Conservation (phyloP, 495 filamentous ascomycete species). For the Daldinia concentrica region DNA sequence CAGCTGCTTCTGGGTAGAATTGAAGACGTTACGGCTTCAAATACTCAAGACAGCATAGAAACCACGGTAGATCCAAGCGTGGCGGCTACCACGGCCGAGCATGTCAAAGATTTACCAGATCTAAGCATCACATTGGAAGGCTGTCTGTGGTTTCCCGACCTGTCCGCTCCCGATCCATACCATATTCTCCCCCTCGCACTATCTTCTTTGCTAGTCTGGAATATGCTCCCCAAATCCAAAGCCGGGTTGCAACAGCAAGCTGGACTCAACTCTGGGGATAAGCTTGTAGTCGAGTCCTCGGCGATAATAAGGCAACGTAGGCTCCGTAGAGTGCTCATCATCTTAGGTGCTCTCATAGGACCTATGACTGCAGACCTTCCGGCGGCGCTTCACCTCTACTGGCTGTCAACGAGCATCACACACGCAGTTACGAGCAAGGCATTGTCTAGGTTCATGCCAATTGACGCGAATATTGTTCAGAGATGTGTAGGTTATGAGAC, state of each 20-base stretch:
- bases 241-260: slow-evolving; percentile 23
- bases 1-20: slow-evolving; percentile 41
- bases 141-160: slow-evolving; percentile 81
- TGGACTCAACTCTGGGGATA: slow-evolving; percentile 15
- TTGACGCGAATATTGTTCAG: slow-evolving; percentile 18
- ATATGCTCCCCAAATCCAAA: slow-evolving; percentile 48
- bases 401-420: slow-evolving; percentile 62
- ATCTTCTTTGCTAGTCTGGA: slow-evolving; percentile 57
- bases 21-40: slow-evolving; percentile 3
- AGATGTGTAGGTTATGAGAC: slow-evolving; percentile 37
- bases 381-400: slow-evolving; percentile 74
- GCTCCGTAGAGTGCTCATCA: slow-evolving; percentile 49
- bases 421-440: slow-evolving; percentile 19
- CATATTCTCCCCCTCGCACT: slow-evolving; percentile 71
- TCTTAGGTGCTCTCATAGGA: slow-evolving; percentile 54
- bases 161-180: slow-evolving; percentile 74
- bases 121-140: slow-evolving; percentile 72
- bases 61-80: slow-evolving; percentile 1
- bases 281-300: not conserved
- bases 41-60: not conserved
- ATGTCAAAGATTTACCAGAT: slow-evolving; percentile 51
- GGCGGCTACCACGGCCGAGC: slow-evolving; percentile 8
- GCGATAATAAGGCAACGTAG: slow-evolving; percentile 28
- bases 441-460: slow-evolving; percentile 42
- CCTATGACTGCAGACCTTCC: slow-evolving; percentile 65